Evolutionary conservation across 495 filamentous ascomycete species (phyloP), one percentile per base, ranked within the genome.

Genomic region (Hypoxylon crocopeplum): DNA sequence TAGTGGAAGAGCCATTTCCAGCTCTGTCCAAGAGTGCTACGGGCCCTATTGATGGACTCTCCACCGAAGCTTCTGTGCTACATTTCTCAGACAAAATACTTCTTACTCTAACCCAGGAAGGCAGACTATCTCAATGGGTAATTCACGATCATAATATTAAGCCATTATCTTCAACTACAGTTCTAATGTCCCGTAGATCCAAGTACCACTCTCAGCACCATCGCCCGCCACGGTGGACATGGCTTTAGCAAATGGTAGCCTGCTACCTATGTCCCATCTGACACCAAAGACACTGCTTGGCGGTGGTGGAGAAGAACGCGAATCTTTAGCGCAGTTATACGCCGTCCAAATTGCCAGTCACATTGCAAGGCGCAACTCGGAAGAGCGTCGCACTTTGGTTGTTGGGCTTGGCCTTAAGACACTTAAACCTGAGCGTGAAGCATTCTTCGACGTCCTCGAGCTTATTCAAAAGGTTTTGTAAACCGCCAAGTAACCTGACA

Each of bases 51-150:
- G 81, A 86, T 59, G 87, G 85, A 7, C 72, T 87, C 33, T 72
- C 79, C 12, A 98, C 94, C 3, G 85, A 91, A 62, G 85, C 90
- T 38, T 85, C 83, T 42, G 79, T 76, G 5, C 74, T 90, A 29
- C 83, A 76, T 62, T 97, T 98, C 76, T 85, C 88, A 8, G 94
- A 98, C 79, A 96, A 91, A 72, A 95, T 98, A 69, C 77, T 98
- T 67, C 74, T 98, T 36, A 97, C 92, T 0, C 82, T 98, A 53
- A 89, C 89, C 2, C 93, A 97, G 72, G 82, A 84, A 53, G 94
- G 93, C 33, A 82, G 90, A 59, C 76, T 97, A 29, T 88, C 90
- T 7, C 94, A 98, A 77, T 98, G 94, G 94, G 92, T 97, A 69
- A 57, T 77, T 77, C 25, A 55, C 10, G 12, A 12, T 34, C 7